Evolutionary conservation across 768 basidiomycete species (phyloP), one percentile per base, ranked within the genome.

Genomic region (Leccinum fibrillosum): DNA sequence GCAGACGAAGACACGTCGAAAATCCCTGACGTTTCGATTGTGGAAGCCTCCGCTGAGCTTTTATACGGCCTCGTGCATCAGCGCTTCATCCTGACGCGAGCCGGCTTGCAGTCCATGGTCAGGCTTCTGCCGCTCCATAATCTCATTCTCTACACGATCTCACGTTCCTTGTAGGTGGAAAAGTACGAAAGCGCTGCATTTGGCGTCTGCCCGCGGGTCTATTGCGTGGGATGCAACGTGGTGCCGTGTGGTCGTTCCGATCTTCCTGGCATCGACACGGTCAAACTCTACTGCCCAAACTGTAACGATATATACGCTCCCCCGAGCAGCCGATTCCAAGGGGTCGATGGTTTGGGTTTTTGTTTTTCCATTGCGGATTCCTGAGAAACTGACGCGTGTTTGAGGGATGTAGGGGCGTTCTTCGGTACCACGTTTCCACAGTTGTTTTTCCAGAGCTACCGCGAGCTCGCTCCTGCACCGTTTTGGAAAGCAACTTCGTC

Each of bases 371-470:
- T 60, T 60, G 48, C 49, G 53, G 23, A 54, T 21, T 45, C 51
- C 45, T 51, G 57, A 54, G 42, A 35, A 61, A 49, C 61, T 55
- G 58, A 65, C 28, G 56, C 49, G 51, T 23, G 62, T 63, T 61
- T 39, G 62, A 66, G 57, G 62, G 61, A 63, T 59, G 35, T 61
- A 98, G 95, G 96, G 61, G 97, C 97, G 11, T 99, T 98, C 78
- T 99, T 99, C 77, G 97, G 97, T 21, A 98, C 96, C 0, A 98
- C 96, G n/a, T 99, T 99, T 73, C 81, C 95, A 1, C 94, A 98
- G 68, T 81, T 99, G 25, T 96, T 98, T 77, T 98, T 98, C 82
- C 94, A 98, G 70, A 94, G 91, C 61, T 98, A 96, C 76, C 90
- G 92, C 25, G 94, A 96, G 71, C 83, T 95, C n/a, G 86, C 92